Percentiles rank a stretch among this genome's conserved stretches.
Conservation (phyloP, 1,139 yeast species). For the Yamadazyma siamensis region DNA sequence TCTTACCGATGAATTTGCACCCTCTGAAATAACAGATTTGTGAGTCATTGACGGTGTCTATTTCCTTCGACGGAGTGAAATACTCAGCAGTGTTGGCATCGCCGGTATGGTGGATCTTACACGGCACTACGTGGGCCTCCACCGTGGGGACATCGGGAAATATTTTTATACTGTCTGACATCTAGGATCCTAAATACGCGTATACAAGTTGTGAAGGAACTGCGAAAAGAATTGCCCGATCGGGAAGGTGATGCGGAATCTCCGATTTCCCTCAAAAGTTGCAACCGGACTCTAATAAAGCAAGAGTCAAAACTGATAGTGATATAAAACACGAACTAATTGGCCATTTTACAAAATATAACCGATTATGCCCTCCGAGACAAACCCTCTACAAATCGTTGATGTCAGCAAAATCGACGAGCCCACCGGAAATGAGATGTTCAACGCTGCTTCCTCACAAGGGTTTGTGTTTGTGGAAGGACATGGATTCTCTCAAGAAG, state of each 20-base stretch:
- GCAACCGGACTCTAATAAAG: not conserved
- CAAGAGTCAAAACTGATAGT: not conserved
- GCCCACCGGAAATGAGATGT: slow-evolving; percentile 47
- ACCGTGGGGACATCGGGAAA: slow-evolving; percentile 8
- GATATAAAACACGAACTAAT: not conserved
- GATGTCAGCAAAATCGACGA: slow-evolving; percentile 50
- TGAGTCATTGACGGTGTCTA: slow-evolving; percentile 4
- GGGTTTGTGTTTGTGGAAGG: slow-evolving; percentile 77
- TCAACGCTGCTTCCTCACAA: slow-evolving; percentile 63
- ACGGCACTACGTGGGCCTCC: slow-evolving; percentile 35
- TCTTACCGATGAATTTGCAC: slow-evolving; percentile 32
- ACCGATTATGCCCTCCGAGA: slow-evolving; percentile 6
- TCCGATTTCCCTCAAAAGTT: not conserved
- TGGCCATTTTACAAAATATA: too few species aligned
- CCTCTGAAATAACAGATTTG: slow-evolving; percentile 40
- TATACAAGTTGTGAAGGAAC: too few species aligned
- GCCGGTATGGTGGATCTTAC: slow-evolving; percentile 38
- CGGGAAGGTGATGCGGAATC: not conserved
- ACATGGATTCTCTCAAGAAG: slow-evolving; percentile 57
- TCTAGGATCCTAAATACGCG: too few species aligned
- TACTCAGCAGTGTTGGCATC: slow-evolving; percentile 34
- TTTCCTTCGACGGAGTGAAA: slow-evolving; percentile 33
- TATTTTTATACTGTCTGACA: slow-evolving; percentile 7
- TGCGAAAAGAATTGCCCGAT: too few species aligned
- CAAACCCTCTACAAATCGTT: slow-evolving; percentile 47